These are phyloP conservation scores for Tolypocladium tundrense DNA, from an alignment of 2,329 filamentous ascomycete genomes.

Conservation along the genomic window DNA sequence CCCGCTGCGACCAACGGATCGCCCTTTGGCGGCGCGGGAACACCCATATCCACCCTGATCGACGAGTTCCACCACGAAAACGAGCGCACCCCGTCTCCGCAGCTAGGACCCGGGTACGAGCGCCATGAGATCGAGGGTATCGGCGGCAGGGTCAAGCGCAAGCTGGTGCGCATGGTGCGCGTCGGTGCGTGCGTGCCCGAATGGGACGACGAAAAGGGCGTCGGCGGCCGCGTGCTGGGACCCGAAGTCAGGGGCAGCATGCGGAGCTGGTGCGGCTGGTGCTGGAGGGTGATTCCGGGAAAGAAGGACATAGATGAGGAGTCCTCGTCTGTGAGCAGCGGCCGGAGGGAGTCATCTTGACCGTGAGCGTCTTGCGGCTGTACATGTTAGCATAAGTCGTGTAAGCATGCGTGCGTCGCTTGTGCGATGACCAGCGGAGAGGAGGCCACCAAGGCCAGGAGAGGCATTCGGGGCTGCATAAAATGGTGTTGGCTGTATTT, in stretches of 20 bases:
- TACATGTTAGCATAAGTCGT: background rate
- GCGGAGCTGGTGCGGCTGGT: slow-evolving; percentile 91
- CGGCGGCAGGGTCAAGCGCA: slow-evolving; percentile 78
- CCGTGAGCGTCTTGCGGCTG: background rate
- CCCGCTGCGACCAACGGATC: slow-evolving; percentile 6
- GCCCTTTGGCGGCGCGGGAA: slow-evolving; percentile 5
- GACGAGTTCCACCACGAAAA: slow-evolving; percentile 21
- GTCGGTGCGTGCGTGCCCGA: slow-evolving; percentile 81
- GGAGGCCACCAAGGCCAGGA: background rate
- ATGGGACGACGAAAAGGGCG: slow-evolving; percentile 66
- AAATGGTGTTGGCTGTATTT: background rate
- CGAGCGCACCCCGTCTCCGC: slow-evolving; percentile 34
- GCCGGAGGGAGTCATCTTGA: slow-evolving; percentile 1
- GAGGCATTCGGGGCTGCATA: background rate
- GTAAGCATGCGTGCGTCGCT: too few relatives aligned
- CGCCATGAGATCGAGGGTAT: slow-evolving; percentile 88
- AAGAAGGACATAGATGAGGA: slow-evolving; percentile 28
- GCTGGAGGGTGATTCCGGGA: slow-evolving; percentile 62
- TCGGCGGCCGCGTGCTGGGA: slow-evolving; percentile 50
- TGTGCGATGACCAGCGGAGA: background rate
- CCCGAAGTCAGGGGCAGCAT: slow-evolving; percentile 58
- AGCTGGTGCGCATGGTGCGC: slow-evolving; percentile 70
- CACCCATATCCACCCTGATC: slow-evolving; percentile 15
- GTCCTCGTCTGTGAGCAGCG: slow-evolving; percentile 9
- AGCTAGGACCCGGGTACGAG: slow-evolving; percentile 63